Base-by-base conservation (phyloP, 192 early-diverging fungal genomes). In the Lobosporangium transversale region DNA sequence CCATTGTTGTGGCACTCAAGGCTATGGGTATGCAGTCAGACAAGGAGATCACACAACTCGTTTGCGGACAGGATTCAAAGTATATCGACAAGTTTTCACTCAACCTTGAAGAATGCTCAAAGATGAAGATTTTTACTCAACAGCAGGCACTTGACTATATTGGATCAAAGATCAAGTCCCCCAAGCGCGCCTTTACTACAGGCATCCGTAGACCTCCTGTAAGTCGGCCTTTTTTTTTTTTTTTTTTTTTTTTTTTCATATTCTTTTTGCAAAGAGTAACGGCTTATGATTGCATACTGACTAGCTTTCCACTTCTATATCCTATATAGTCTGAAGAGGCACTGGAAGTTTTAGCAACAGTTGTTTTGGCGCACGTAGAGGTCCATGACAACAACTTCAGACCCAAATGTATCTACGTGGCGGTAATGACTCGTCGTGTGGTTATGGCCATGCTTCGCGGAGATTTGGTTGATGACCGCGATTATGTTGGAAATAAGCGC, bases 401-500 rank as follows among this genome's bases (percentile, higher is more conserved):
- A 52, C 89, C 92, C 53, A 99, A 99, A 80, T 92, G 91, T 48
- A 90, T 97, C 35, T 97, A 96, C 62, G 85, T 97, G 37, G 94
- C 95, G 5, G 84, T 97, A 61, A 99, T 99, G 97, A 91, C 93
- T 12, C 87, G 96, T 40, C 86, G 97, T 60, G 94, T 94, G 8
- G 80, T 99, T 53, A 89, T 94, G 79, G 94, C 97, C 17, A 89
- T 93, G 54, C 84, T 86, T 51, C 88, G 94, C 54, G 87, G 88
- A 26, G 89, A 89, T 31, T 87, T 93, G 66, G 90, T 94, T 0
- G 97, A 99, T 79, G 96, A 99, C 84, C 91, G 95, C 66, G 97
- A 99, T 87, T 99, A 96, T 73, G 87, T 99, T 33, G 97, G 97
- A 65, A 99, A 99, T 88, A 99, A 99, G 81, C 89, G 97, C 75